Conservation (phyloP, 208 protist genomes). For the Crithidia bombi region DNA sequence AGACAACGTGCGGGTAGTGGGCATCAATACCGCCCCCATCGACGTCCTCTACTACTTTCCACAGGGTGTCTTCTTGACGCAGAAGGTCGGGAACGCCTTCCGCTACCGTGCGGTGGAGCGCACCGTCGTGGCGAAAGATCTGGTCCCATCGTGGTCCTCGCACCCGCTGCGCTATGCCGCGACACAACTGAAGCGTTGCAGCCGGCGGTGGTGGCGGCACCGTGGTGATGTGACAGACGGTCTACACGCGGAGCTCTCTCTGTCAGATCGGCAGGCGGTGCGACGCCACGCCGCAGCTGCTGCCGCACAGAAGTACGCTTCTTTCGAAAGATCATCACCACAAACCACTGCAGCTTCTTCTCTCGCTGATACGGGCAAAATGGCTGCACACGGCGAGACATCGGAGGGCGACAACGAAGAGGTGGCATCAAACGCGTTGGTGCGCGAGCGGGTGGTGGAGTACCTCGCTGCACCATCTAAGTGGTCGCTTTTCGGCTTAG, state of each 20-base stretch:
- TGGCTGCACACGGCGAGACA: not conserved
- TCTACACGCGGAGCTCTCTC: conserved; percentile 35
- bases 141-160: conserved; percentile 14
- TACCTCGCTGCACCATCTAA: conserved; percentile 72
- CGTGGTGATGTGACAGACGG: conserved; percentile 13
- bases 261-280: conserved; percentile 2
- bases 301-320: not conserved
- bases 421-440: conserved; percentile 43
- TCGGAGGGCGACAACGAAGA: conserved; percentile 9
- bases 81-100: conserved; percentile 72
- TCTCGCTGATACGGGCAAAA: not conserved
- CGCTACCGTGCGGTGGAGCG: conserved; percentile 71
- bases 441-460: conserved; percentile 66
- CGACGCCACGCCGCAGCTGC: not conserved
- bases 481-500: conserved; percentile 40
- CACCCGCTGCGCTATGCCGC: conserved; percentile 37
- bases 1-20: conserved; percentile 62
- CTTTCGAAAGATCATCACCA: not conserved
- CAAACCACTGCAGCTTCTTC: not conserved
- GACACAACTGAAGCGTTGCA: conserved; percentile 4
- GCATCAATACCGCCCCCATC: conserved; percentile 62
- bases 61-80: conserved; percentile 62
- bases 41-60: conserved; percentile 76
- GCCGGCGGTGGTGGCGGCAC: conserved; percentile 4
- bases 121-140: conserved; percentile 42